Base-by-base conservation (phyloP, 2,329 filamentous ascomycete species). In the Phialocephala sp. region DNA sequence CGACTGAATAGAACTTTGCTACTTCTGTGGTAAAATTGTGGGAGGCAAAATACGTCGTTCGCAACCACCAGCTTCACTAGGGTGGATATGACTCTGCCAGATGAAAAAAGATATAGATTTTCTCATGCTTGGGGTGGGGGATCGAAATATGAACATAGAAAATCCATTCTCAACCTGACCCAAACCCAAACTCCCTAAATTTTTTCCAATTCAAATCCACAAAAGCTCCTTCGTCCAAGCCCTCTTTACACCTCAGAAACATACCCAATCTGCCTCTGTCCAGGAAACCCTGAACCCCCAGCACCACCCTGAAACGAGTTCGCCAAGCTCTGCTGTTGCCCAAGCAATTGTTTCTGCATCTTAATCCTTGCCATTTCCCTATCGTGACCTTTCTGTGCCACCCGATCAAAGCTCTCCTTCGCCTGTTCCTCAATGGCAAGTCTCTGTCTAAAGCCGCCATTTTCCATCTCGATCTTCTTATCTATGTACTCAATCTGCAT, bases 381-480 rank as follows among this genome's bases (percentile, higher is more conserved):
- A 55, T 69, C 67, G 59, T 69, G 65, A 22, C 27, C 41, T 43
- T 58, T 67, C 45, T 75, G 76, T 22, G n/a, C 14, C 15, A 62
- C 39, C 24, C 39, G 14, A 55, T 58, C 54, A 4, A 56, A 22
- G 6, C 55, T 47, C 52, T 57, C 35, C 8, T n/a, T 35, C 24
- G 37, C 60, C 6, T 41, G n/a, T 27, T 41, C 52, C 24, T 62
- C 60, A 50, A 62, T 62, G 27, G 54, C 54, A 39, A 62, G n/a
- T 15, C 60, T 41, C 18, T 74, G 68, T 0, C 74, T 73, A n/a
- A 80, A 11, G 0, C 70, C 75, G 6, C 68, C 64, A 50, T 67
- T 62, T 27, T 68, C 64, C 41, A 35, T 59, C 18, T 22, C 50
- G 35, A 60, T 56, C 39, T 57, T 66, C 41, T 61, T 59, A 4